phyloP scores from a whole-genome alignment of 2,329 filamentous ascomycete species.

The Colletotrichum simmondsii region DNA sequence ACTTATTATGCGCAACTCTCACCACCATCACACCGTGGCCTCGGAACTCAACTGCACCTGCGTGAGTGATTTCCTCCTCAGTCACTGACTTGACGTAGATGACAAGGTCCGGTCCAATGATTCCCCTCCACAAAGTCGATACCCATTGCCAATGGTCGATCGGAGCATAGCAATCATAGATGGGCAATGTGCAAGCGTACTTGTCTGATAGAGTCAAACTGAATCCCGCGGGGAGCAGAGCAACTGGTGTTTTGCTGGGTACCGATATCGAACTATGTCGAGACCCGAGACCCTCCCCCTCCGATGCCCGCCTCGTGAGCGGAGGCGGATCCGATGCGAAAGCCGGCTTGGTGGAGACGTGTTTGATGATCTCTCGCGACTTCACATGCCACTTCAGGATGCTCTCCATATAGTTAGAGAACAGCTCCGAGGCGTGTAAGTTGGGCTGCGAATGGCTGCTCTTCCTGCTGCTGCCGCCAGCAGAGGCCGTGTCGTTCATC shows the following conservation, averaged over 20 bases:
- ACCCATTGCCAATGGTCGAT: slow-evolving; percentile 99
- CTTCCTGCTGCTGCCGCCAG: slow-evolving; percentile 31
- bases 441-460: slow-evolving; percentile 30
- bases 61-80: slow-evolving; percentile 48
- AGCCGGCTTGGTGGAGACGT: slow-evolving; percentile 50
- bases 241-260: slow-evolving; percentile 68
- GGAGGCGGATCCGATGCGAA: slow-evolving; percentile 9
- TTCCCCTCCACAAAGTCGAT: slow-evolving; percentile 91
- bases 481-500: slow-evolving; percentile 20
- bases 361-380: slow-evolving; percentile 74
- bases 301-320: slow-evolving; percentile 27
- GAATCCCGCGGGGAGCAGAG: slow-evolving; percentile 81
- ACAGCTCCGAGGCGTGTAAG: slow-evolving; percentile 47
- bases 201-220: slow-evolving; percentile 82
- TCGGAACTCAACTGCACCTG: slow-evolving; percentile 67
- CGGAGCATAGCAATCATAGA: slow-evolving; percentile 80
- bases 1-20: slow-evolving; percentile 53
- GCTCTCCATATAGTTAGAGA: slow-evolving; percentile 72
- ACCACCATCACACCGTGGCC: slow-evolving; percentile 66
- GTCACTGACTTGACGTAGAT: slow-evolving; percentile 68
- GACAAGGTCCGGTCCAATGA: slow-evolving; percentile 83
- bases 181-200: slow-evolving; percentile 79
- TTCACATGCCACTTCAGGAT: slow-evolving; percentile 81
- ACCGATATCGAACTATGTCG: slow-evolving; percentile 14
- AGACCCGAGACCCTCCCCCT: slow-evolving; percentile 17